Conservation (phyloP, 2,329 filamentous ascomycete species). For the Aureobasidium uvarum region DNA sequence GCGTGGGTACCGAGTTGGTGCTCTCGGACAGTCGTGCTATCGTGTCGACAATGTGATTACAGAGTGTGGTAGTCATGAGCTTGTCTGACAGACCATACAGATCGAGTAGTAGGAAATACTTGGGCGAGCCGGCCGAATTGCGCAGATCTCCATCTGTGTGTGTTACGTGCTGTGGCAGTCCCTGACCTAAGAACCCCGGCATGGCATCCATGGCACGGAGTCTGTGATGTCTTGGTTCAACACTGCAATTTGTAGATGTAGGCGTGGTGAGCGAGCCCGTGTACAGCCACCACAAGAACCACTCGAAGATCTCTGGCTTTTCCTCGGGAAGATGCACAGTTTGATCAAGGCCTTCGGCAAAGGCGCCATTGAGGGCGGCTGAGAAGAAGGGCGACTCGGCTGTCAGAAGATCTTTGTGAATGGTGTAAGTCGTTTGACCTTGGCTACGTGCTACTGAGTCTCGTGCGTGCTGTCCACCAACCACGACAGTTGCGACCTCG, state of each 20-base stretch:
- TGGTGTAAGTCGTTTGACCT: constrained; percentile 42
- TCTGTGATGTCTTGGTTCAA: constrained; percentile 8
- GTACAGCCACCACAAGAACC: constrained; percentile 54
- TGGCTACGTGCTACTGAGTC: constrained; percentile 29
- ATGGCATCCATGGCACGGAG: neutral
- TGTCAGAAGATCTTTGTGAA: constrained; percentile 52
- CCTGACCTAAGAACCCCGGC: neutral
- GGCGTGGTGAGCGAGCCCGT: constrained; percentile 41
- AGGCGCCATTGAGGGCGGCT: constrained; percentile 49
- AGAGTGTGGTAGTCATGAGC: constrained; percentile 47
- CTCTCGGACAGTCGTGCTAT: constrained; percentile 48
- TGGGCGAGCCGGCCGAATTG: constrained; percentile 49
- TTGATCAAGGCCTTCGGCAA: constrained; percentile 47
- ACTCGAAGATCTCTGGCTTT: constrained; percentile 48
- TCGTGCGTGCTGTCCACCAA: constrained; percentile 39
- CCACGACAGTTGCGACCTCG: constrained; percentile 41
- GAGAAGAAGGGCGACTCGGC: constrained; percentile 52
- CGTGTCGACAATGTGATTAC: constrained; percentile 47
- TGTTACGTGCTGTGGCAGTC: constrained; percentile 11
- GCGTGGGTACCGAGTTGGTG: constrained; percentile 52
- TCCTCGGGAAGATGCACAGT: constrained; percentile 48
- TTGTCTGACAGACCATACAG: constrained; percentile 50
- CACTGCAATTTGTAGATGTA: constrained; percentile 4
- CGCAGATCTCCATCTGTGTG: constrained; percentile 41
- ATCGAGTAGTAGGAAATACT: constrained; percentile 52